phyloP scores from a whole-genome alignment of 768 basidiomycete genomes.

The Boletus rufocinnamomeus region DNA sequence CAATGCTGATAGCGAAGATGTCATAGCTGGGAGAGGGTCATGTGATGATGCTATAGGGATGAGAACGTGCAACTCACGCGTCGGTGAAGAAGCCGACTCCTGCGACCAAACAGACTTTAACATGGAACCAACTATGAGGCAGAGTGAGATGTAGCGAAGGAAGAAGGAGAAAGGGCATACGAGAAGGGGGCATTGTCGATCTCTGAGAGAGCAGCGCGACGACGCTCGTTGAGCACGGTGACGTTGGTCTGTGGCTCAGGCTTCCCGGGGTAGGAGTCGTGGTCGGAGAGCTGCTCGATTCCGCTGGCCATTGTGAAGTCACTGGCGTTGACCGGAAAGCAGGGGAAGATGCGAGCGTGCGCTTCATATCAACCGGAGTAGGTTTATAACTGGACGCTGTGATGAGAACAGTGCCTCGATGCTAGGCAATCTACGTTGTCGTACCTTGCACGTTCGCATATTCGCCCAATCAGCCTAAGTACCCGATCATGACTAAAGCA shows the following conservation, averaged over 20 bases:
- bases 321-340: neutral
- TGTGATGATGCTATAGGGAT: neutral
- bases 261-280: slow-evolving; percentile 35
- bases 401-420: neutral
- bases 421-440: neutral
- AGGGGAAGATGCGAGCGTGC: neutral
- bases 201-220: slow-evolving; percentile 80
- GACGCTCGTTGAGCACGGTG: slow-evolving; percentile 61
- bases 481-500: slow-evolving; percentile 5
- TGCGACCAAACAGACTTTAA: slow-evolving; percentile 67
- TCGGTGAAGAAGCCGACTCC: slow-evolving; percentile 94
- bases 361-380: neutral
- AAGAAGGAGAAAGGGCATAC: slow-evolving; percentile 42
- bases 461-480: slow-evolving; percentile 10
- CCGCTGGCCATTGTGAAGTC: slow-evolving; percentile 22
- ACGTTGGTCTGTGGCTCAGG: slow-evolving; percentile 25
- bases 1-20: slow-evolving; percentile 90
- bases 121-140: slow-evolving; percentile 72
- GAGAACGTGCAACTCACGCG: slow-evolving; percentile 46
- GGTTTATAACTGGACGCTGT: slow-evolving; percentile 11
- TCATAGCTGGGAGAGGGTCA: slow-evolving; percentile 50
- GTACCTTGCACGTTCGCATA: slow-evolving; percentile 37
- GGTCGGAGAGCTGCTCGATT: slow-evolving; percentile 30
- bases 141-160: neutral
- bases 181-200: slow-evolving; percentile 87